These are phyloP conservation scores for Lanmaoa pseudosensibilis DNA, from an alignment of 768 basidiomycete species.

Conservation along the genomic window DNA sequence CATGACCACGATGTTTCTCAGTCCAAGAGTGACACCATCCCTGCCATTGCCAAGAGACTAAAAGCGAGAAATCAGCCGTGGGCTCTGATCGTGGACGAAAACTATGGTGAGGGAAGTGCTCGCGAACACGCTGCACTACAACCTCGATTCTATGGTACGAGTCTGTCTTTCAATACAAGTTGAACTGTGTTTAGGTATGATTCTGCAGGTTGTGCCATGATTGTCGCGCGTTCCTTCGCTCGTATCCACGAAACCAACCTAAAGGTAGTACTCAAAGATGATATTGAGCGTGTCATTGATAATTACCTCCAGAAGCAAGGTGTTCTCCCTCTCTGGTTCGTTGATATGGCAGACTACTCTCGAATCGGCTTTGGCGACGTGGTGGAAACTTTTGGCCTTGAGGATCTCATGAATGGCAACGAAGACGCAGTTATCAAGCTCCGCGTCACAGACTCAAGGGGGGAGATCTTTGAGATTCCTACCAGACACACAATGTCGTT, in stretches of 20 bases:
- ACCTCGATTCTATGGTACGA: slow-evolving; percentile 85
- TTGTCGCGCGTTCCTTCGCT: slow-evolving; percentile 91
- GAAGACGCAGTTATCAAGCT: slow-evolving; percentile 48
- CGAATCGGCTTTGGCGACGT: slow-evolving; percentile 81
- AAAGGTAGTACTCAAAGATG: slow-evolving; percentile 53
- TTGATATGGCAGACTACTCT: slow-evolving; percentile 79
- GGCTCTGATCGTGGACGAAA: slow-evolving; percentile 93
- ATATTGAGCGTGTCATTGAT: neutral
- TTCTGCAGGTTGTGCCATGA: slow-evolving; percentile 72
- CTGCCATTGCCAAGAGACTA: slow-evolving; percentile 85
- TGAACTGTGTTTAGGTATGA: neutral
- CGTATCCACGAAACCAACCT: slow-evolving; percentile 98
- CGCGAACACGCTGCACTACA: slow-evolving; percentile 97
- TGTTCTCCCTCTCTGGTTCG: slow-evolving; percentile 92
- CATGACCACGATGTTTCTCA: slow-evolving; percentile 49
- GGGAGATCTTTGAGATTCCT: slow-evolving; percentile 62
- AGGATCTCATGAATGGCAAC: slow-evolving; percentile 52
- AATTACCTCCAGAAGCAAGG: slow-evolving; percentile 82
- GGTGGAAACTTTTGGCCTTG: slow-evolving; percentile 82
- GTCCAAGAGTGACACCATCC: slow-evolving; percentile 74
- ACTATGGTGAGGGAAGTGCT: slow-evolving; percentile 97
- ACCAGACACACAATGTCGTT: slow-evolving; percentile 87
- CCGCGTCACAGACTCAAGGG: slow-evolving; percentile 65
- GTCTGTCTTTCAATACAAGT: neutral
- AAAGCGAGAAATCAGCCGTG: slow-evolving; percentile 84